These are phyloP conservation scores for Botrytis sinoallii DNA, from an alignment of 2,329 filamentous ascomycete genomes.

Conservation along the genomic window DNA sequence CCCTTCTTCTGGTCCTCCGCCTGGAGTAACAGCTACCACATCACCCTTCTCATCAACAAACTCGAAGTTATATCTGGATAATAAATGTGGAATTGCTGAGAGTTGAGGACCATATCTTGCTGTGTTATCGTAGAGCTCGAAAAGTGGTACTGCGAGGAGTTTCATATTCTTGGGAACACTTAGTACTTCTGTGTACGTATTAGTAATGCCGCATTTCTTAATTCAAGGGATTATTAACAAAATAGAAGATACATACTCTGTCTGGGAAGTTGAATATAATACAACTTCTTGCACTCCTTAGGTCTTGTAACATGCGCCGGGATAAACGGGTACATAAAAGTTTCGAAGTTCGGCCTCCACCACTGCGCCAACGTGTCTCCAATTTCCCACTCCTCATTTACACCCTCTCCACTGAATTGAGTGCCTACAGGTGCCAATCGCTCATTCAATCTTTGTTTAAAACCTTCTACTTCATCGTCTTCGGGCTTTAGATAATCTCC, in stretches of 20 bases:
- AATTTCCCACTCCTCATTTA: slow-evolving; percentile 91
- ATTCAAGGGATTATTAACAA: neutral
- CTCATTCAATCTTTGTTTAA: slow-evolving; percentile 90
- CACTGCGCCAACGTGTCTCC: slow-evolving; percentile 94
- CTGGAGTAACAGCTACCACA: slow-evolving; percentile 80
- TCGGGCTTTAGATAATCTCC: slow-evolving; percentile 89
- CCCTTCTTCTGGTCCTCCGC: slow-evolving; percentile 54
- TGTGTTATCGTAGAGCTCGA: slow-evolving; percentile 98
- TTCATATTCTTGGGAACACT: slow-evolving; percentile 99
- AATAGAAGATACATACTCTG: slow-evolving; percentile 62
- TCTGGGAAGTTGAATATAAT: slow-evolving; percentile 90
- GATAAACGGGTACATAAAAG: slow-evolving; percentile 99
- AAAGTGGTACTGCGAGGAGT: slow-evolving; percentile 89
- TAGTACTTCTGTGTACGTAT: slow-evolving; percentile 67
- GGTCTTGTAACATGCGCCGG: slow-evolving; percentile 93
- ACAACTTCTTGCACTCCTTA: slow-evolving; percentile 99
- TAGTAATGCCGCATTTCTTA: neutral
- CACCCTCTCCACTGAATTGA: slow-evolving; percentile 75
- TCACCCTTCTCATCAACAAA: slow-evolving; percentile 93
- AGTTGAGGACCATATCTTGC: slow-evolving; percentile 92
- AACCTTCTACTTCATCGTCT: slow-evolving; percentile 91
- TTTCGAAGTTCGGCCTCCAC: slow-evolving; percentile 99
- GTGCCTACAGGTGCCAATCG: slow-evolving; percentile 88
- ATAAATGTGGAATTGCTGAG: slow-evolving; percentile 89
- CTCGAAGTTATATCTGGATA: slow-evolving; percentile 96